Base-by-base conservation (phyloP, 2,329 filamentous ascomycete genomes). In the Hypomyces perniciosus region DNA sequence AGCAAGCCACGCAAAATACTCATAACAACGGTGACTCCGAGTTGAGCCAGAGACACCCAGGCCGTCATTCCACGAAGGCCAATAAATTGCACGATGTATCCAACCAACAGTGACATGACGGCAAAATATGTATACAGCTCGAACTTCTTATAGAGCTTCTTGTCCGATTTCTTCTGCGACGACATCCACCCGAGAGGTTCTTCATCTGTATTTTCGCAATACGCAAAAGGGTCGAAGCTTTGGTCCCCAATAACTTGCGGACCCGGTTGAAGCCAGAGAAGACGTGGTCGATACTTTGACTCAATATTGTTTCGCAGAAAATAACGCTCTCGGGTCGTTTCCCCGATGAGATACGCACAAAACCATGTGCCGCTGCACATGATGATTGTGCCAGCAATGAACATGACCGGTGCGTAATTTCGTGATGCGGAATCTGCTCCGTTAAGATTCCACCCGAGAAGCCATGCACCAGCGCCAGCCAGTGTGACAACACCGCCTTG, bases 201-300 rank as follows among this genome's bases (percentile, higher is more conserved):
- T 6, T 38, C 35, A 9, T n/a, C 12, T 9, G 20, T 41, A 5
- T 44, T 31, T 28, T 60, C 57, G 13, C 50, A 38, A 31, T 53
- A 55, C 6, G 46, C 52, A 40, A 57, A 60, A 2, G 58, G 26
- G n/a, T 57, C 54, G n/a, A 60, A 60, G 9, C 27, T 59, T 34
- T 60, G 58, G 28, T 60, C 58, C 5, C 57, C 57, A 4, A 59
- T 51, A 8, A 46, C 45, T 12, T 59, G 56, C 2, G 40, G 39
- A 1, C 58, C 58, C 5, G 57, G 57, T 12, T 60, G 56, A 5
- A 60, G 35, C 57, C 57, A 59, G 8, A 54, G 40, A 8, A 59
- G 29, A 4, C 42, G 46, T 8, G 27, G 10, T 48, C 43, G 13
- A 8, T 40, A 5, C 38, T 9, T 12, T 6, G 35, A 2, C 2